Evolutionary conservation across 768 basidiomycete genomes (phyloP).

Genomic region (Hygrophorus pudorinus): DNA sequence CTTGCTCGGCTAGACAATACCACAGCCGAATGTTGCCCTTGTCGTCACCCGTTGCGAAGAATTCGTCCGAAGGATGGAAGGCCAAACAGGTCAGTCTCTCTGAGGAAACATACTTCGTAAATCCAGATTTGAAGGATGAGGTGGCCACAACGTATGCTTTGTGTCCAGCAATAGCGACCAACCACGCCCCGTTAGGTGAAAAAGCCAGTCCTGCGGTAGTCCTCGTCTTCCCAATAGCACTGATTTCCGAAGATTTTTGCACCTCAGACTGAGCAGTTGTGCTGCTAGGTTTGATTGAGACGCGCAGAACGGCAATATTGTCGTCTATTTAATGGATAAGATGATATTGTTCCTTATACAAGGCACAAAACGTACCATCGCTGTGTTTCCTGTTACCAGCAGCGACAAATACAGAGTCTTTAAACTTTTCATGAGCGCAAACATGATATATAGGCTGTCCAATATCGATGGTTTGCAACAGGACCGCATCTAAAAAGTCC

Average conservation of each 20-base stretch:
- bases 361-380: slow-evolving; percentile 16
- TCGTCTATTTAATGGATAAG: slow-evolving; percentile 26
- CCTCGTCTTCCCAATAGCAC: slow-evolving; percentile 58
- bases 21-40: slow-evolving; percentile 82
- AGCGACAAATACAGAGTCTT: slow-evolving; percentile 63
- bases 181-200: slow-evolving; percentile 69
- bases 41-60: slow-evolving; percentile 90
- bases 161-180: slow-evolving; percentile 65
- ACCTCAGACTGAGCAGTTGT: slow-evolving; percentile 28
- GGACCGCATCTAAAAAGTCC: slow-evolving; percentile 82
- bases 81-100: slow-evolving; percentile 76
- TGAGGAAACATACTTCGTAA: slow-evolving; percentile 75
- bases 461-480: slow-evolving; percentile 67
- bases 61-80: slow-evolving; percentile 84
- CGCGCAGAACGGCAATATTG: slow-evolving; percentile 49
- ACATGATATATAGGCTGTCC: slow-evolving; percentile 62
- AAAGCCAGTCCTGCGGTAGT: slow-evolving; percentile 54
- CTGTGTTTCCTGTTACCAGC: slow-evolving; percentile 35
- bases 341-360: neutral
- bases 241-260: slow-evolving; percentile 40
- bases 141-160: slow-evolving; percentile 69
- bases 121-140: slow-evolving; percentile 48
- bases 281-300: slow-evolving; percentile 45
- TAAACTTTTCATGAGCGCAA: slow-evolving; percentile 60
- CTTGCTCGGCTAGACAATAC: slow-evolving; percentile 75